Base-by-base conservation (phyloP, 306 rosid genomes). In the Hylodesmum podocarpum region DNA sequence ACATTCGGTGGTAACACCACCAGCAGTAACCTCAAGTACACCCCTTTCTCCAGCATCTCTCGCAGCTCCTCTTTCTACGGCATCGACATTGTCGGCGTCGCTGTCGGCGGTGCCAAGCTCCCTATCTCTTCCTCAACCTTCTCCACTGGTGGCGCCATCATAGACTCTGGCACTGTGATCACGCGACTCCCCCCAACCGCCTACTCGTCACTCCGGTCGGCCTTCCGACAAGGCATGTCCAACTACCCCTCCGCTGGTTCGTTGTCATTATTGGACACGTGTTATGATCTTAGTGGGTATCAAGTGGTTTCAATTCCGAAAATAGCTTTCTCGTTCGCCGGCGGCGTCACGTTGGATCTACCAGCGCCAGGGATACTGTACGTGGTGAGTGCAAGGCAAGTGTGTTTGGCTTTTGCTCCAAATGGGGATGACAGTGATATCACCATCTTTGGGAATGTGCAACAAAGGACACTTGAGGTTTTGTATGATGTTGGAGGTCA, bases 111-210 rank as follows among this genome's bases (percentile, higher is more conserved):
- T 4, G 7, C 13, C 6, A 74, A 40, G 2, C 50, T 94, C 9
- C 53, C 90, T 0, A 55, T 86, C 2, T 40, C 91, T 6, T 6
- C 87, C 2, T 63, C 89, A 6, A 66, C 80, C 0, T 93, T 89
- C 71, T 78, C 90, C 21, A 0, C 79, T 0, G 66, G 88, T 0
- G 94, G 96, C 6, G 55, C 84, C 13, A 80, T 93, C 21, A 89
- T 93, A 4, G 98, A 93, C 73, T 89, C 98, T 2, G 98, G 96
- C 24, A 90, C 98, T 2, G 94, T 90, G 3, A 86, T 93, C 70
- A 46, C 94, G 0, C 82, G 93, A 9, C 63, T 93, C 36, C 96
- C 93, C 0, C 90, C 94, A 0, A 73, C 78, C 1, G 98, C 90
- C 1, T 93, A 93, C 55, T 5, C 9, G 0, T 50, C 84, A 8